phyloP scores from a whole-genome alignment of 192 early-diverging fungal species.

The Backusella sp. region DNA sequence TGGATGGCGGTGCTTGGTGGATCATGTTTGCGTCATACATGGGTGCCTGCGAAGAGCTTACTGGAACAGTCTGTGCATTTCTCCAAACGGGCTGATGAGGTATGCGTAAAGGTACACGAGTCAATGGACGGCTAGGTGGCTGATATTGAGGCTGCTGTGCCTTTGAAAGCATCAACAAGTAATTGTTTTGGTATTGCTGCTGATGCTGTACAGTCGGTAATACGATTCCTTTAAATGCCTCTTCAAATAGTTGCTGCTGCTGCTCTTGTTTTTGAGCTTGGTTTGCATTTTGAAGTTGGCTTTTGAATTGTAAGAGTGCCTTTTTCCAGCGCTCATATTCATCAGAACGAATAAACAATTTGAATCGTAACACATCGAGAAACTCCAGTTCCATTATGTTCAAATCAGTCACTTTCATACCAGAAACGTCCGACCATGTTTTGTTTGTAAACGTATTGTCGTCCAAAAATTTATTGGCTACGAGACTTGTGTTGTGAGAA shows the following conservation, averaged over 20 bases:
- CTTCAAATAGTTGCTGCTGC: slow-evolving; percentile 30
- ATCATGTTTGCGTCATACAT: background rate
- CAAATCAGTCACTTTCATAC: slow-evolving; percentile 78
- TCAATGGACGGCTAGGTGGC: slow-evolving; percentile 23
- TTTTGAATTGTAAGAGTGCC: slow-evolving; percentile 40
- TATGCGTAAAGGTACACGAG: slow-evolving; percentile 36
- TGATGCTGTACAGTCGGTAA: slow-evolving; percentile 15
- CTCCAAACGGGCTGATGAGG: slow-evolving; percentile 33
- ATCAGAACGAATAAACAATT: slow-evolving; percentile 64
- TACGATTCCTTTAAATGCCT: slow-evolving; percentile 20
- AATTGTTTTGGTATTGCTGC: slow-evolving; percentile 19
- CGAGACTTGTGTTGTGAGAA: background rate
- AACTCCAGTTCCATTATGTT: slow-evolving; percentile 86
- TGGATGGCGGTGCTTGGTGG: background rate
- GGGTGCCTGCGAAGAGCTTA: background rate
- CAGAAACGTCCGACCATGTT: slow-evolving; percentile 87
- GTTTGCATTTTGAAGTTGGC: slow-evolving; percentile 25
- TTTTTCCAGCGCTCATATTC: slow-evolving; percentile 72
- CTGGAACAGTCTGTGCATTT: background rate
- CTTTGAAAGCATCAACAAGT: slow-evolving; percentile 29
- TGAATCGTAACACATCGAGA: slow-evolving; percentile 69
- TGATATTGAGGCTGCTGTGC: slow-evolving; percentile 38
- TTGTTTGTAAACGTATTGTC: slow-evolving; percentile 90
- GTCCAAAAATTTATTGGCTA: slow-evolving; percentile 79
- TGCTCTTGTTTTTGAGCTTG: slow-evolving; percentile 32